A percentile compares a stretch with the other conserved stretches of the same genome.
Conservation (phyloP, 2,329 filamentous ascomycete genomes). For the Fonsecaea multimorphosa region DNA sequence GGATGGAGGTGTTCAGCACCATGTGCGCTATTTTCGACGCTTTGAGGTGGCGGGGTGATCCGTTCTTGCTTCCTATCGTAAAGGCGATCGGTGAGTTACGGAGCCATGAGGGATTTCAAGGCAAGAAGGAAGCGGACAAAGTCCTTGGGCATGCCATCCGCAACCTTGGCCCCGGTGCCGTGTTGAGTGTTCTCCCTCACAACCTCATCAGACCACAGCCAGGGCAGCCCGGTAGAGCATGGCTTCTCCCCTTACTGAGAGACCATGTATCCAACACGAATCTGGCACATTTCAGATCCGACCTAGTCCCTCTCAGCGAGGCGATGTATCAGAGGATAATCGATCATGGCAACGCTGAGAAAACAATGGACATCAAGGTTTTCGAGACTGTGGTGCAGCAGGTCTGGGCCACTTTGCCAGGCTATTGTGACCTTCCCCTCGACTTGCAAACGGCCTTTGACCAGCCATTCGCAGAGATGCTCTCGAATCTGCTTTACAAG, state of each 20-base stretch:
- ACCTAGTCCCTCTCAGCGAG: constrained; percentile 89
- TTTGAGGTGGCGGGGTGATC: constrained; percentile 81
- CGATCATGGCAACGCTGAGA: constrained; percentile 79
- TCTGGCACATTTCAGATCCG: constrained; percentile 80
- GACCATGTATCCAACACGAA: constrained; percentile 90
- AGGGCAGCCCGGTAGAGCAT: constrained; percentile 84
- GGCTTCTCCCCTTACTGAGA: constrained; percentile 89
- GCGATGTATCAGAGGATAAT: constrained; percentile 86
- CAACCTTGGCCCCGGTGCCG: constrained; percentile 86
- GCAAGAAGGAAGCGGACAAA: constrained; percentile 92
- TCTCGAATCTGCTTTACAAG: constrained; percentile 90
- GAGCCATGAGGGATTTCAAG: constrained; percentile 83
- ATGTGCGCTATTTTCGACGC: constrained; percentile 85
- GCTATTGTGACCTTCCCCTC: constrained; percentile 90
- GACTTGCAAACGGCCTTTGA: constrained; percentile 81
- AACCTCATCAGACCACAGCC: constrained; percentile 80
- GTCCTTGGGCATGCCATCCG: constrained; percentile 86
- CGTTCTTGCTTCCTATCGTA: constrained; percentile 76
- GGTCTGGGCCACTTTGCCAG: constrained; percentile 90
- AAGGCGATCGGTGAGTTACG: constrained; percentile 85
- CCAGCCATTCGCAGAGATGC: constrained; percentile 83
- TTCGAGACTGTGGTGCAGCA: constrained; percentile 96
- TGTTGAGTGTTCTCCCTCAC: constrained; percentile 81
- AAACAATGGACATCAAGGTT: constrained; percentile 96
- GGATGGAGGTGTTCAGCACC: constrained; percentile 92